phyloP scores from a whole-genome alignment of 2,329 filamentous ascomycete genomes.

The Clarireedia homoeocarpa region DNA sequence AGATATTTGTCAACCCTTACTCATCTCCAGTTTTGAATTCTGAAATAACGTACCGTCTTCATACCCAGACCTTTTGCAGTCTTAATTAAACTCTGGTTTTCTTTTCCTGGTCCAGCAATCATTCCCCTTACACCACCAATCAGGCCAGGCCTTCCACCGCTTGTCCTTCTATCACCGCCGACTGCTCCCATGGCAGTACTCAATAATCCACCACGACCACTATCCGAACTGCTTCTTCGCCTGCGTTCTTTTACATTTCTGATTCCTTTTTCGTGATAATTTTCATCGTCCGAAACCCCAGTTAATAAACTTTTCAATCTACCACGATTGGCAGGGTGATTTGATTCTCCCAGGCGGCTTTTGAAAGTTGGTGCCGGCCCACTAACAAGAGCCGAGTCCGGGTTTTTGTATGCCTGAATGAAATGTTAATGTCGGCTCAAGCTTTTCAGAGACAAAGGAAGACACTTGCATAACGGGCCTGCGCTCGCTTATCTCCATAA shows the following conservation, averaged over 20 bases:
- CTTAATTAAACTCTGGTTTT: conserved; percentile 6
- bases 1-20: too few species aligned
- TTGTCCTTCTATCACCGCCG: neutral
- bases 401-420: neutral
- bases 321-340: neutral
- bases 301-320: conserved; percentile 3
- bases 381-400: neutral
- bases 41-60: neutral
- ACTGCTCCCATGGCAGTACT: neutral
- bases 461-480: conserved; percentile 9
- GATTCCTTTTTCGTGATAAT: neutral
- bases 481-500: conserved; percentile 11
- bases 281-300: neutral
- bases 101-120: neutral
- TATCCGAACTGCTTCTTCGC: neutral
- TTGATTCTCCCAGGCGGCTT: conserved; percentile 2
- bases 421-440: neutral
- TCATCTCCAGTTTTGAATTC: too few species aligned
- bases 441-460: fast-evolving
- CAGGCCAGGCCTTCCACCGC: neutral
- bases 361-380: neutral
- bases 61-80: neutral
- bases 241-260: neutral
- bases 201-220: neutral
- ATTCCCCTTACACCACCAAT: neutral